Base-by-base conservation (phyloP, 371 early-diverging fungal species). In the Zopfochytrium polystomum region DNA sequence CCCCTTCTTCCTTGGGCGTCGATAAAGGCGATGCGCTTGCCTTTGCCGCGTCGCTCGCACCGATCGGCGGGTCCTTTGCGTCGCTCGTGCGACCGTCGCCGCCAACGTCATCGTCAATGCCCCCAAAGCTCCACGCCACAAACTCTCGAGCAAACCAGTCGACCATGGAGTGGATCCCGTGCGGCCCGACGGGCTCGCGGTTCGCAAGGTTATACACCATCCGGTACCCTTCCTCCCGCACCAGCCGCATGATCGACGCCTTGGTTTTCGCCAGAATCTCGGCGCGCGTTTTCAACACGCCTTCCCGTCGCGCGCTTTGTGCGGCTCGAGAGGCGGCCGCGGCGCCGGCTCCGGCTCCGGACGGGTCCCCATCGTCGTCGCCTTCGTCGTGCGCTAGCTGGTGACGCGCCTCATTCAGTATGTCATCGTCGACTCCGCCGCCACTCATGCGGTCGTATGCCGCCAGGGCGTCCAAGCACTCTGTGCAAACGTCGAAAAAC, bases 111-210 rank as follows among this genome's bases (percentile, higher is more conserved):
- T n/a, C n/a, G n/a, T n/a, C n/a, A n/a, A n/a, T n/a, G n/a, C n/a
- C n/a, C n/a, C n/a, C n/a, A n/a, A n/a, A n/a, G n/a, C n/a, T n/a
- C n/a, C n/a, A n/a, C n/a, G 11, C 38, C 11, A 18, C 60, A 35
- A 60, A 49, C 59, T 64, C 58, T 13, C 58, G 5, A n/a, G 31
- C 58, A 13, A 64, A 25, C 64, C 64, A 64, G 29, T 66, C 58
- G n/a, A 66, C 51, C 13, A 63, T 30, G 30, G 58, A 59, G 27
- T 63, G 66, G 33, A 70, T 32, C 6, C 71, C 71, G 11, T 55
- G 27, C 3, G 49, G 49, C 1, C 66, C 66, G 11, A 43, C 42
- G 20, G 50, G 46, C 33, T 25, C 34, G 15, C 55, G 23, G 26
- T 38, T 48, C 5, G 66, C n/a, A 5, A 70, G 62, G 6, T 49